phyloP scores from a whole-genome alignment of 139 green algal genomes.

The Diplosphaera chodatii region DNA sequence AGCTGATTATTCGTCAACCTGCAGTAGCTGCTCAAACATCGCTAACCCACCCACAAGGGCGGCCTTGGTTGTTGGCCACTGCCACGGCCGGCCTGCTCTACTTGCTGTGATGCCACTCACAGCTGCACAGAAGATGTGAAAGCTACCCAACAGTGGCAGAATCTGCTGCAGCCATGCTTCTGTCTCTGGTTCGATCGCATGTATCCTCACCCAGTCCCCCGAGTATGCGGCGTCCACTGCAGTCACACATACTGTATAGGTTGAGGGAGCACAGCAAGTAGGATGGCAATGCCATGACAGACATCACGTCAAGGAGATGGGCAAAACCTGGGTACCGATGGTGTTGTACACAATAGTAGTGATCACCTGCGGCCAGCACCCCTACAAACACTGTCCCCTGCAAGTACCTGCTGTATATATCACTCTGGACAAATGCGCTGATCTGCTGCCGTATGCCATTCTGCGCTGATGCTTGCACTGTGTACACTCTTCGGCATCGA shows the following conservation, averaged over 20 bases:
- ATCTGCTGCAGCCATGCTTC: slow-evolving; percentile 3
- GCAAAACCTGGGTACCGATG: too few species aligned
- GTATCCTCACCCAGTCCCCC: slow-evolving; percentile 19
- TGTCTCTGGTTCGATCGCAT: slow-evolving; percentile 11
- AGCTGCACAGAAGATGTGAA: not conserved
- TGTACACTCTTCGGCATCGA: too few species aligned
- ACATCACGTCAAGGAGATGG: too few species aligned
- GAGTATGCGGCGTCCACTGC: slow-evolving; percentile 15
- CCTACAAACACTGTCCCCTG: slow-evolving; percentile 5
- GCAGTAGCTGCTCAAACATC: not conserved
- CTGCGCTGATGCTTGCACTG: not conserved
- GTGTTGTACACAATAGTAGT: too few species aligned
- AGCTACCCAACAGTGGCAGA: not conserved
- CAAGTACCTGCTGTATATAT: not conserved
- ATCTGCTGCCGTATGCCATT: not conserved
- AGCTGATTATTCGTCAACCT: not conserved
- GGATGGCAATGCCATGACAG: too few species aligned
- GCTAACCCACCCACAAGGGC: not conserved
- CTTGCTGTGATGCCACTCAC: not conserved
- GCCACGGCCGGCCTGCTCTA: not conserved
- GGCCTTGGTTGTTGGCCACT: not conserved
- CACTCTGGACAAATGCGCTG: not conserved
- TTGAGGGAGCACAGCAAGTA: too few species aligned
- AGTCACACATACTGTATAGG: too few species aligned
- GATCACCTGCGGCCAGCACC: not conserved